phyloP scores from a whole-genome alignment of 2,329 filamentous ascomycete species.

The Aspergillus uvarum region DNA sequence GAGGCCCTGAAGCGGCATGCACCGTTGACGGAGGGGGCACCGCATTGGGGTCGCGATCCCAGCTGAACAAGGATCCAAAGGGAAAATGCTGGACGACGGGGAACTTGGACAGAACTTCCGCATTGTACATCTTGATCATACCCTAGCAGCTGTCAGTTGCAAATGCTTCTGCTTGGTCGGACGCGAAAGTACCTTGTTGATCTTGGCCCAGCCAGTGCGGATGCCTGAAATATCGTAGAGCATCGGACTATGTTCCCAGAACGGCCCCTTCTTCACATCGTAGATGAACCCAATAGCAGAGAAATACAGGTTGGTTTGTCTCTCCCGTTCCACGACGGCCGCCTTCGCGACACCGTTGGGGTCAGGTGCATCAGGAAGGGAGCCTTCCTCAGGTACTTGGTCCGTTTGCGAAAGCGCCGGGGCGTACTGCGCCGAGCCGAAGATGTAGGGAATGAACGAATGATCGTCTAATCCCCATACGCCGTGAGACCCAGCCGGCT shows the following conservation, averaged over 20 bases:
- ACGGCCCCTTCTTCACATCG: conserved; percentile 92
- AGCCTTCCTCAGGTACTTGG: conserved; percentile 74
- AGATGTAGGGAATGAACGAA: conserved; percentile 89
- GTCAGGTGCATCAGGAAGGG: conserved; percentile 67
- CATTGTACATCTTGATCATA: conserved; percentile 99
- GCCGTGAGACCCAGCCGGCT: conserved; percentile 92
- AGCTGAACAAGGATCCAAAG: conserved; percentile 77
- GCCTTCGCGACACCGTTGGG: conserved; percentile 68
- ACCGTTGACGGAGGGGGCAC: conserved; percentile 50
- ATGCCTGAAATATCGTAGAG: conserved; percentile 93
- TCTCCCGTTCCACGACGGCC: conserved; percentile 63
- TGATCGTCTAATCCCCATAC: conserved; percentile 99
- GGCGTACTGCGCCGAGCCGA: conserved; percentile 86
- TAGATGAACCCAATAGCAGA: conserved; percentile 95
- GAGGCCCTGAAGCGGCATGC: conserved; percentile 49
- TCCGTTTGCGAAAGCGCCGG: conserved; percentile 67
- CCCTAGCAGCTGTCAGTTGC: conserved; percentile 53
- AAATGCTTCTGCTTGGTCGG: background rate
- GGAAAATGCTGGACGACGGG: conserved; percentile 97
- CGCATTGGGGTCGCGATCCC: conserved; percentile 67
- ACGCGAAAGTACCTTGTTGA: conserved; percentile 67
- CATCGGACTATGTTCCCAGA: conserved; percentile 96
- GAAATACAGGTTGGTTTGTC: conserved; percentile 81
- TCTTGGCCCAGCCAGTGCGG: conserved; percentile 93
- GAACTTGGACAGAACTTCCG: conserved; percentile 93